Evolutionary conservation across 2,329 filamentous ascomycete species (phyloP), one percentile per base, ranked within the genome.

Genomic region (Orbilia javanica): DNA sequence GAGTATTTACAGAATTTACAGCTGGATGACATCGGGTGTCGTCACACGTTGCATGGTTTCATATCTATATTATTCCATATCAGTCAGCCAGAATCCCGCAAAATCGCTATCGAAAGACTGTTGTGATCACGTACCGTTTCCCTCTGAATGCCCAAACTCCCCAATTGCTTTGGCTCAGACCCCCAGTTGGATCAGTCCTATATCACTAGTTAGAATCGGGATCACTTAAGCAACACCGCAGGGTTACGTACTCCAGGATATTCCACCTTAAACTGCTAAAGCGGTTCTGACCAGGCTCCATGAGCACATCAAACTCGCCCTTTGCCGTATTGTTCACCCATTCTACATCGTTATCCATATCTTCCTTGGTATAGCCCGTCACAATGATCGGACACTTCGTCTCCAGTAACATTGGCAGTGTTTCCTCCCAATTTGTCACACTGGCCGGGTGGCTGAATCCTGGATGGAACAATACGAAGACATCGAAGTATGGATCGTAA

Each of bases 401-500:
- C 86, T 97, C 94, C 20, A 99, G 87, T 29, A 99, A 88, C 82
- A 94, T 88, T 1, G 96, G 96, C 6, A 99, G 85, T 0, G 96
- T 98, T 82, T 95, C 91, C 75, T 92, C 89, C 96, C 96, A 99
- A 84, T 99, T 96, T 82, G 97, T 93, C 65, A 92, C 93, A 82
- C 92, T 95, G 13, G 94, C 93, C 0, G 96, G 94, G 84, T 99
- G 96, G 11, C 96, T 96, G 18, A 99, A 88, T 7, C 96, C 96
- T 0, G 96, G 96, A 83, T 99, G 96, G 87, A 98, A 99, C 64
- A 97, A 88, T 82, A 99, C 90, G 83, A 99, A 97, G 84, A 93
- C 96, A 86, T 99, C 96, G 84, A 99, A 97, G 86, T 99, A 99
- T 0, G 96, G 96, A 83, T 99, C 96, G 83, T 96, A 97, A 0